Conservation (phyloP, 164 flowering plant species). For the Stephania cephalantha region DNA sequence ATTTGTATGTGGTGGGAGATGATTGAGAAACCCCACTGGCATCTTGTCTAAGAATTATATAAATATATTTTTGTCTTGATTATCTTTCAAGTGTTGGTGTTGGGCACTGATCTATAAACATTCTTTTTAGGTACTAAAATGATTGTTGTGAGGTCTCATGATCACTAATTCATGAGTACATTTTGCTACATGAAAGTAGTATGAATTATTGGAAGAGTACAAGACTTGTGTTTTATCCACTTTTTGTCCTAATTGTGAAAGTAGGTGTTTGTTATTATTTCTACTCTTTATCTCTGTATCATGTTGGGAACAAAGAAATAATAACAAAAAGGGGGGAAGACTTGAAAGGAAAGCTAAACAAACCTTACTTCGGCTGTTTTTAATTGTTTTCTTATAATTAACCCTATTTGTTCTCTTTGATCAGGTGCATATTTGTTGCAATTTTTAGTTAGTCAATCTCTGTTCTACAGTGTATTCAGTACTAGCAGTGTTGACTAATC, state of each 20-base stretch:
- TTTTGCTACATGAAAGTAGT: background rate
- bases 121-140: background rate
- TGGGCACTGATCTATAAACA: too few species aligned
- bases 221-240: background rate
- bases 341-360: background rate
- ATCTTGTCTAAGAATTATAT: too few species aligned
- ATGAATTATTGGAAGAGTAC: background rate
- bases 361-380: background rate
- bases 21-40: background rate
- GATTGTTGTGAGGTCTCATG: background rate
- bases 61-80: too few species aligned
- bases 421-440: background rate
- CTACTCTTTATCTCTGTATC: background rate
- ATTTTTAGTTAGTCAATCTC: too few species aligned
- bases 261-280: background rate
- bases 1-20: background rate
- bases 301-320: background rate
- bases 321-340: background rate
- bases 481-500: too few species aligned
- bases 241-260: background rate
- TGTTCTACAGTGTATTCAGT: too few species aligned
- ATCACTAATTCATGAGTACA: background rate
- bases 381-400: too few species aligned
- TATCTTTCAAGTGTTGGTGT: too few species aligned
- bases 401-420: background rate